Evolutionary conservation across 495 filamentous ascomycete species (phyloP).

Genomic region (Hyaloscypha finlandica): DNA sequence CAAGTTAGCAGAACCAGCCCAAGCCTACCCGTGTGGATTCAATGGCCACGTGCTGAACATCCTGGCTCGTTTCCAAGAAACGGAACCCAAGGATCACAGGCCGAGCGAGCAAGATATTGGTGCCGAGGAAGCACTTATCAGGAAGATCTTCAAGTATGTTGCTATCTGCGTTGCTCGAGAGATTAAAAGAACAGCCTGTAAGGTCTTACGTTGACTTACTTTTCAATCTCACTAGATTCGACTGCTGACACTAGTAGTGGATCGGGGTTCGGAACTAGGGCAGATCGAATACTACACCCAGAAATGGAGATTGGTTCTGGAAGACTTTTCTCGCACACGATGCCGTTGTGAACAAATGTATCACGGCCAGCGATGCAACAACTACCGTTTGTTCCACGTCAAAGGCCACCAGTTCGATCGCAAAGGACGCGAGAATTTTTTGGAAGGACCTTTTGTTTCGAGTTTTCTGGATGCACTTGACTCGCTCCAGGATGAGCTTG

Average conservation of each 20-base stretch:
- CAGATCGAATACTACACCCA: constrained; percentile 7
- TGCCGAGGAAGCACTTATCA: constrained; percentile 3
- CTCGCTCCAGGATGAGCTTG: constrained; percentile 3
- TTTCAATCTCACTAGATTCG: neutral
- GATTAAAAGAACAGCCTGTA: constrained; percentile 3
- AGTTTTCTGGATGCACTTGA: constrained; percentile 4
- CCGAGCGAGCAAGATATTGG: neutral
- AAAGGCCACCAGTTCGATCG: constrained; percentile 5
- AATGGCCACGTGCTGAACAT: constrained; percentile 8
- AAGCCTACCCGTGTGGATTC: constrained; percentile 1
- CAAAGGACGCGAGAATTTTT: neutral
- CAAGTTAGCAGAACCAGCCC: constrained; percentile 3
- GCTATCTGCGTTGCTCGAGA: constrained; percentile 8
- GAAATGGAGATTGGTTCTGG: constrained; percentile 8
- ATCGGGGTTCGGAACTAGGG: neutral
- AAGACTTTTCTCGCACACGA: constrained; percentile 5
- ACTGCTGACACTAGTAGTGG: neutral
- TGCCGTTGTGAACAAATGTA: neutral
- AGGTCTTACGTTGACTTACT: neutral
- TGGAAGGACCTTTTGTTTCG: constrained; percentile 2
- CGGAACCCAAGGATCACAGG: neutral
- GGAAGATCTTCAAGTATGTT: constrained; percentile 9
- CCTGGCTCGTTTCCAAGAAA: constrained; percentile 4
- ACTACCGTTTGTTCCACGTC: neutral
- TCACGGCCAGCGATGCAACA: neutral